These are phyloP conservation scores for Nitzschia sp. DNA, from an alignment of 108 stramenopile genomes.

Conservation along the genomic window DNA sequence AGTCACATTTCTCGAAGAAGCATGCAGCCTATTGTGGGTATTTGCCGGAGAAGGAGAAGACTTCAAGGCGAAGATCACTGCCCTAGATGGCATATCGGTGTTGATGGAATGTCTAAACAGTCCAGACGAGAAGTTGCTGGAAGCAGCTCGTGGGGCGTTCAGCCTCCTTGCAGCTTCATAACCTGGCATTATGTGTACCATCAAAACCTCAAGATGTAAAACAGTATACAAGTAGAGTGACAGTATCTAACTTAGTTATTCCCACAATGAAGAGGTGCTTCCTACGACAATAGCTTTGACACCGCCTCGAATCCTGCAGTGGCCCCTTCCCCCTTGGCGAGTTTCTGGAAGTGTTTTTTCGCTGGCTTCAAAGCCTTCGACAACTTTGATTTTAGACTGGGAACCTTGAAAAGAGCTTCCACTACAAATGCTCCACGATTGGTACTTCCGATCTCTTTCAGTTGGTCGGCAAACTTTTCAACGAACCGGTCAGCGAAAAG, in stretches of 20 bases:
- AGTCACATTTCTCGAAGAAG: conserved; percentile 34
- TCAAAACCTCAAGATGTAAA: too few species aligned
- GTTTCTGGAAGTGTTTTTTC: conserved; percentile 41
- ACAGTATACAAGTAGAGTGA: not conserved
- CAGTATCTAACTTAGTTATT: not conserved
- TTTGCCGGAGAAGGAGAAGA: conserved; percentile 39
- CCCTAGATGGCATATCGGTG: conserved; percentile 36
- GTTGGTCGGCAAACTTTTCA: conserved; percentile 35
- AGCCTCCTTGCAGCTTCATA: conserved; percentile 26
- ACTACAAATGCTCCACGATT: conserved; percentile 84
- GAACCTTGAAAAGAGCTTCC: conserved; percentile 58
- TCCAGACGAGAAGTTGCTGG: conserved; percentile 23
- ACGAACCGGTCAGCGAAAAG: conserved; percentile 49
- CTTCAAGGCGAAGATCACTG: conserved; percentile 40
- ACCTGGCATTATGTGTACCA: too few species aligned
- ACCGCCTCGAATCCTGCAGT: conserved; percentile 64
- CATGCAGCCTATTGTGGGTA: conserved; percentile 54
- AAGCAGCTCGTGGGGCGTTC: conserved; percentile 40
- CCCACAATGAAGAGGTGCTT: not conserved
- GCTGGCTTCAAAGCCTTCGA: conserved; percentile 40
- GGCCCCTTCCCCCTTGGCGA: conserved; percentile 39
- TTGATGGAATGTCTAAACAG: conserved; percentile 40
- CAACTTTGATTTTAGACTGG: conserved; percentile 42
- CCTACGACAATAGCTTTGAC: conserved; percentile 32
- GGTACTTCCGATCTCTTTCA: conserved; percentile 52